phyloP scores from a whole-genome alignment of 176 grass and related monocot genomes.

The Oryza brachyantha region DNA sequence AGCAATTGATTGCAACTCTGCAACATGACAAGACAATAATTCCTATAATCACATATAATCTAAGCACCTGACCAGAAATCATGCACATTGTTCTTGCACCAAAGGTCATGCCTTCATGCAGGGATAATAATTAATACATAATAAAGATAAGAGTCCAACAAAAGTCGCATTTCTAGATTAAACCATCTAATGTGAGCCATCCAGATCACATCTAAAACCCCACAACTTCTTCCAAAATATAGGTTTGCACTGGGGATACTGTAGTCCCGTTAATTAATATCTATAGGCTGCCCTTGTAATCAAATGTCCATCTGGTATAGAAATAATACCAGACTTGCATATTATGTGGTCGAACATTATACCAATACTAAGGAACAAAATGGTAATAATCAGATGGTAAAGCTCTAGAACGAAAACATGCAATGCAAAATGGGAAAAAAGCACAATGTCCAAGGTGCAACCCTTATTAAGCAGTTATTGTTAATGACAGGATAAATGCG shows the following conservation, averaged over 20 bases:
- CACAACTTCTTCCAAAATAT: neutral
- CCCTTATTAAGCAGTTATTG: neutral
- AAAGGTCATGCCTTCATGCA: neutral
- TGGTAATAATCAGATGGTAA: neutral
- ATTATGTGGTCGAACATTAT: neutral
- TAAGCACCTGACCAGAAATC: neutral
- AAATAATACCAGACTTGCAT: neutral
- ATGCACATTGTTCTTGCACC: neutral
- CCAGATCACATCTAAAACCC: neutral
- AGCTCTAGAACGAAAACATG: neutral
- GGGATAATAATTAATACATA: neutral
- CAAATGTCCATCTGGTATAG: neutral
- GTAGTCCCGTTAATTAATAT: neutral
- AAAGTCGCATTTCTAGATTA: neutral
- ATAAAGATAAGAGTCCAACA: neutral
- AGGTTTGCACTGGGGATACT: neutral
- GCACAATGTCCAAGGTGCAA: neutral
- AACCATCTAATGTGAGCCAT: neutral
- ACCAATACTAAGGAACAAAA: neutral
- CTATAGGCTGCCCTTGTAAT: neutral
- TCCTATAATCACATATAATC: neutral
- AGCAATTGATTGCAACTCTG: neutral
- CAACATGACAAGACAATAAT: neutral
- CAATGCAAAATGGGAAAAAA: neutral
- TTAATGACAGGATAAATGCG: neutral